Percentiles rank a stretch among this genome's conserved stretches.
These are phyloP conservation scores for Lenzites betulinus DNA, from an alignment of 768 basidiomycete genomes.

Conservation along the genomic window DNA sequence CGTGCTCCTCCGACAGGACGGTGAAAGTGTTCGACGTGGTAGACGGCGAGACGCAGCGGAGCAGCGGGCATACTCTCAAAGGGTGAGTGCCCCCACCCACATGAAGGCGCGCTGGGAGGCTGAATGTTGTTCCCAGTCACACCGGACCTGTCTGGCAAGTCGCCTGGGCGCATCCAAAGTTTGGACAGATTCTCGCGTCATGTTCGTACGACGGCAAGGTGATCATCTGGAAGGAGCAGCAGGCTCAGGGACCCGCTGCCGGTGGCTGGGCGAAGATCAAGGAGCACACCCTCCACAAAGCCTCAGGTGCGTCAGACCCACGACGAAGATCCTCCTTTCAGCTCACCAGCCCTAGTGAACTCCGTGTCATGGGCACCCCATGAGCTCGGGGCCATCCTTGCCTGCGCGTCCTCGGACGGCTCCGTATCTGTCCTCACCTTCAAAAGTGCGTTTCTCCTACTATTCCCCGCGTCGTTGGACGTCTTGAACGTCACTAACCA, in stretches of 20 bases:
- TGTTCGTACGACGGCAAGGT: conserved; percentile 99
- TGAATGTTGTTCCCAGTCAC: conserved; percentile 56
- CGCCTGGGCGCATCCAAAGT: conserved; percentile 98
- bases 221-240: conserved; percentile 96
- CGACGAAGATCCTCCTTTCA: not conserved
- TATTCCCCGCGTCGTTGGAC: not conserved
- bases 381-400: conserved; percentile 94
- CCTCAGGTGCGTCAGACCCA: conserved; percentile 66
- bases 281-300: conserved; percentile 92
- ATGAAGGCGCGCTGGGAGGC: not conserved
- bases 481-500: not conserved
- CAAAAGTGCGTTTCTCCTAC: conserved; percentile 68
- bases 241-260: conserved; percentile 48
- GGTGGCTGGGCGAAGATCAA: conserved; percentile 92
- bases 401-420: conserved; percentile 96
- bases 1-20: conserved; percentile 94
- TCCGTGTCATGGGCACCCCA: conserved; percentile 99
- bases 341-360: conserved; percentile 62
- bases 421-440: conserved; percentile 96
- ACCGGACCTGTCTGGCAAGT: conserved; percentile 98
- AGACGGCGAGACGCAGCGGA: conserved; percentile 76
- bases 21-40: conserved; percentile 95
- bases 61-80: conserved; percentile 71
- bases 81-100: conserved; percentile 51
- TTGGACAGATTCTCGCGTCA: conserved; percentile 94